phyloP scores from a whole-genome alignment of 345 rosid species.

The Geranium rotundifolium region DNA sequence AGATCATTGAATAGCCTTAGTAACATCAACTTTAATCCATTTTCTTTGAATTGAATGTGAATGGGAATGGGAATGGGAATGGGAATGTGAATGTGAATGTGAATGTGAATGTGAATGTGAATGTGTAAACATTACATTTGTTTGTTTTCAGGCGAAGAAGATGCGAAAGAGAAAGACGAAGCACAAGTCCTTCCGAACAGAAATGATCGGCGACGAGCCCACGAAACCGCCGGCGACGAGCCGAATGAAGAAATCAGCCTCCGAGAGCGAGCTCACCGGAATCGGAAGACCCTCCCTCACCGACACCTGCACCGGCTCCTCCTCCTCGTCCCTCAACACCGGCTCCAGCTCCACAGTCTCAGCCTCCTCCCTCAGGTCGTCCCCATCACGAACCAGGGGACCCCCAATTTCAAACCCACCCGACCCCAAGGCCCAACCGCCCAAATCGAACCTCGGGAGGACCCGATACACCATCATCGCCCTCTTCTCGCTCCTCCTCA shows the following conservation, averaged over 20 bases:
- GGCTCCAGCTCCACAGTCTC: neutral
- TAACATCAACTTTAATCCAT: too few species aligned
- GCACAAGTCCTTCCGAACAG: neutral
- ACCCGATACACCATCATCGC: neutral
- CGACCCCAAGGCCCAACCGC: neutral
- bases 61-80: too few species aligned
- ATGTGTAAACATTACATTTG: neutral
- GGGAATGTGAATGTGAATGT: too few species aligned
- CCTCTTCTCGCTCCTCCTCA: slow-evolving; percentile 19
- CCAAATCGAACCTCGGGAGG: slow-evolving; percentile 5
- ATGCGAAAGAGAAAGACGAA: slow-evolving; percentile 10
- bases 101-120: neutral
- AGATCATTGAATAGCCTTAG: too few species aligned
- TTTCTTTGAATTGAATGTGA: too few species aligned
- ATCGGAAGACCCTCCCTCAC: neutral
- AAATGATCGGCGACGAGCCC: neutral
- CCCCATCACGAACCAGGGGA: neutral
- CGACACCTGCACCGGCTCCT: neutral
- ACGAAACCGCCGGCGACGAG: neutral
- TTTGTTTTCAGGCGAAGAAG: slow-evolving; percentile 23
- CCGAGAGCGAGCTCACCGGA: neutral
- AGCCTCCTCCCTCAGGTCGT: slow-evolving; percentile 1
- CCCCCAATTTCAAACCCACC: neutral
- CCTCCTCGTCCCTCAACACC: neutral
- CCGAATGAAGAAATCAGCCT: neutral